Percentiles rank a stretch among this genome's conserved stretches.
Evolutionary conservation across 2,329 filamentous ascomycete genomes (phyloP).

Genomic region (Esteya vermicola): DNA sequence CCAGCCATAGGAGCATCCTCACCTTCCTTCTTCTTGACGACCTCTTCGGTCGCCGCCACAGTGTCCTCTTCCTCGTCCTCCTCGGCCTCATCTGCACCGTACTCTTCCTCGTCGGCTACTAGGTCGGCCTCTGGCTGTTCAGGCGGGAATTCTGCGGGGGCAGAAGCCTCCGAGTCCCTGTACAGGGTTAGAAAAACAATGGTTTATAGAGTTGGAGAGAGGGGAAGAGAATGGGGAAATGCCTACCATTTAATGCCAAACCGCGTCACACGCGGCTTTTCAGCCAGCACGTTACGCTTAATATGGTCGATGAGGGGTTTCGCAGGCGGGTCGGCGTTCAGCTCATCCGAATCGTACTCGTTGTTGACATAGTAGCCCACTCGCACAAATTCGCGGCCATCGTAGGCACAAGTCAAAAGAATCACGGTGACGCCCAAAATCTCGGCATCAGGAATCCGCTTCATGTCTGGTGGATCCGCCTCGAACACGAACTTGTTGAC

Average conservation of each 20-base stretch:
- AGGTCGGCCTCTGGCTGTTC: slow-evolving; percentile 94
- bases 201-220: not conserved
- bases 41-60: slow-evolving; percentile 15
- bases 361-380: slow-evolving; percentile 99
- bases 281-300: slow-evolving; percentile 78
- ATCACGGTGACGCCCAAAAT: slow-evolving; percentile 96
- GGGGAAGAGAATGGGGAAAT: not conserved
- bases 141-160: slow-evolving; percentile 88
- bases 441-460: slow-evolving; percentile 84
- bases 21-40: slow-evolving; percentile 7
- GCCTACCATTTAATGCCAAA: slow-evolving; percentile 97
- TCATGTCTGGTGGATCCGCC: slow-evolving; percentile 81
- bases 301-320: slow-evolving; percentile 92
- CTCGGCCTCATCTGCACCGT: slow-evolving; percentile 80
- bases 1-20: slow-evolving; percentile 20
- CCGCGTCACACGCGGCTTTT: slow-evolving; percentile 93
- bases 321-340: slow-evolving; percentile 75
- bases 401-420: slow-evolving; percentile 90
- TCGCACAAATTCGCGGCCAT: slow-evolving; percentile 89
- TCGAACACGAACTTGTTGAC: slow-evolving; percentile 99
- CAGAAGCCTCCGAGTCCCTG: slow-evolving; percentile 96
- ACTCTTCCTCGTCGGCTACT: slow-evolving; percentile 71
- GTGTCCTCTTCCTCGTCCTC: slow-evolving; percentile 47
- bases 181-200: no score
- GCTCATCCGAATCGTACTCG: slow-evolving; percentile 86